Conservation (phyloP, 805 yeast species). For the Candida ovalis region DNA sequence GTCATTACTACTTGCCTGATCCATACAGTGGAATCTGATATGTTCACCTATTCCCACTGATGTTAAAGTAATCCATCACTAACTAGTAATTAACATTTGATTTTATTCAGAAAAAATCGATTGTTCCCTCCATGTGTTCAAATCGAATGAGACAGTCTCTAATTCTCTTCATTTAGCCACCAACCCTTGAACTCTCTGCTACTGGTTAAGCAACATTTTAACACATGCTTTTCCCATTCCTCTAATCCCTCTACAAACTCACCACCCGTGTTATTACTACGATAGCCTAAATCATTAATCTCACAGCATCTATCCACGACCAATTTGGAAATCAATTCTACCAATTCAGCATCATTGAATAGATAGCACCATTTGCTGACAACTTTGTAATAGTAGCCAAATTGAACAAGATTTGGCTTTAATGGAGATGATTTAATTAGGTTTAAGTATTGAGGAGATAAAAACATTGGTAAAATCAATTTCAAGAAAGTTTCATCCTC, state of each 20-base stretch:
- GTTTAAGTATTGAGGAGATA: slow-evolving; percentile 63
- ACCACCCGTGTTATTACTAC: slow-evolving; percentile 38
- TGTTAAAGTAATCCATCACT: too few species aligned
- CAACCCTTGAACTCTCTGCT: slow-evolving; percentile 27
- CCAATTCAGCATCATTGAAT: slow-evolving; percentile 62
- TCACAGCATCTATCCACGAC: slow-evolving; percentile 62
- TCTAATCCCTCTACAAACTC: slow-evolving; percentile 64
- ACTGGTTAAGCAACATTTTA: slow-evolving; percentile 46
- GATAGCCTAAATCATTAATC: slow-evolving; percentile 55
- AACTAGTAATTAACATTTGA: too few species aligned
- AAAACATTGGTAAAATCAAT: slow-evolving; percentile 66
- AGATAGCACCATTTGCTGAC: slow-evolving; percentile 75
- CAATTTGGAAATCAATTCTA: slow-evolving; percentile 44
- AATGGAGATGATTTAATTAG: slow-evolving; percentile 67
- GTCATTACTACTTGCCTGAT: too few species aligned
- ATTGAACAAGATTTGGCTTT: slow-evolving; percentile 22
- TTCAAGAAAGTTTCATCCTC: slow-evolving; percentile 54
- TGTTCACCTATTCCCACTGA: too few species aligned
- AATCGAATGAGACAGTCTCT: too few species aligned
- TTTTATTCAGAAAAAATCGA: too few species aligned
- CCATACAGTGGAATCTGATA: too few species aligned
- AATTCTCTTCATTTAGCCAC: slow-evolving; percentile 12
- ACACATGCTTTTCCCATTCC: slow-evolving; percentile 66
- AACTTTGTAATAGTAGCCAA: slow-evolving; percentile 50
- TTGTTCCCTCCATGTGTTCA: too few species aligned